phyloP scores from a whole-genome alignment of 345 rosid species.

The Sisymbrium altissimum region DNA sequence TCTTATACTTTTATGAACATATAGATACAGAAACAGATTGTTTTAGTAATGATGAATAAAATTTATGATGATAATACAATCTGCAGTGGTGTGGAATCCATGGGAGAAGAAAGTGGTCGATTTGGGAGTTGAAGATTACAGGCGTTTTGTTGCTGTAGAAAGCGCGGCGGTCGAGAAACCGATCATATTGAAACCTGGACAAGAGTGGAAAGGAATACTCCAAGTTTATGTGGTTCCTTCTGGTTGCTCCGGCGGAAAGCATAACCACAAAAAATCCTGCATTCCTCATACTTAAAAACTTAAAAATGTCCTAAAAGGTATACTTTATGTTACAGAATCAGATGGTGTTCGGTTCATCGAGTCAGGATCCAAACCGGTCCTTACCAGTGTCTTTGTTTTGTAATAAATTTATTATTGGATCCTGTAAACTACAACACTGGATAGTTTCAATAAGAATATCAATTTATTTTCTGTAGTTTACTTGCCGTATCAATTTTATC shows the following conservation, averaged over 20 bases:
- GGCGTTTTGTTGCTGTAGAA: slow-evolving; percentile 78
- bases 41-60: background rate
- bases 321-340: background rate
- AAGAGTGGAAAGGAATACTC: slow-evolving; percentile 83
- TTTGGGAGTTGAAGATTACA: slow-evolving; percentile 86
- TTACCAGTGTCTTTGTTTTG: background rate
- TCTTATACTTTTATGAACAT: background rate
- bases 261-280: slow-evolving; percentile 41
- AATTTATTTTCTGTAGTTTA: background rate
- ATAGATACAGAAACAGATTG: background rate
- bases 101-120: slow-evolving; percentile 89
- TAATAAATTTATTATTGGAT: background rate
- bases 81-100: slow-evolving; percentile 94
- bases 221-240: slow-evolving; percentile 78
- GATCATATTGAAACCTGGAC: slow-evolving; percentile 71
- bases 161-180: slow-evolving; percentile 73
- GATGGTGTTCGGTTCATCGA: slow-evolving; percentile 6
- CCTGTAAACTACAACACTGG: background rate
- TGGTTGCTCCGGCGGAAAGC: slow-evolving; percentile 29
- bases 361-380: background rate
- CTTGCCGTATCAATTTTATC: background rate
- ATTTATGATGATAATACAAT: background rate
- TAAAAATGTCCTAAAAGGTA: background rate
- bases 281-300: background rate
- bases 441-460: background rate